Conservation (phyloP, 345 rosid species). For the Eucalyptus regnans region DNA sequence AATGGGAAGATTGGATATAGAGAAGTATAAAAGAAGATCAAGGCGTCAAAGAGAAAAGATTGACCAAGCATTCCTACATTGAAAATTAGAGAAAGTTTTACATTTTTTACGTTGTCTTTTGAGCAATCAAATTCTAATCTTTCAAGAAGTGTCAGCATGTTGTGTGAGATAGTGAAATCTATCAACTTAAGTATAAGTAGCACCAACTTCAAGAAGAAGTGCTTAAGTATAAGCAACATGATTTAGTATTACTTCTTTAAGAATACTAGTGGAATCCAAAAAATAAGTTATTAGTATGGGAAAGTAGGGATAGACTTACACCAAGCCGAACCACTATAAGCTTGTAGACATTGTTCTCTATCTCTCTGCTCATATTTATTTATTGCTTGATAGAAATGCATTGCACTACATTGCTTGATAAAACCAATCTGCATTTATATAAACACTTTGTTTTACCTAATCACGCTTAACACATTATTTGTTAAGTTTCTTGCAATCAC, state of each 20-base stretch:
- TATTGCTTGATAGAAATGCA: neutral
- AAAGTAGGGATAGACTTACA: neutral
- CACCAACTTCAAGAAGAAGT: neutral
- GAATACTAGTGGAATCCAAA: neutral
- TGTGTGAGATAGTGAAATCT: neutral
- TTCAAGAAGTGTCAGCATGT: neutral
- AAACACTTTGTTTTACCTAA: too few species aligned
- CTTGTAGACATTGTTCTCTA: neutral
- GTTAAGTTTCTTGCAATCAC: neutral
- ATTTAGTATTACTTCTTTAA: too few species aligned
- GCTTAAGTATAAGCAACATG: too few species aligned
- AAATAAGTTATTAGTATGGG: neutral
- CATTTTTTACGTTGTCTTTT: neutral
- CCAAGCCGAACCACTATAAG: neutral
- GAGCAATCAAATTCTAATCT: neutral
- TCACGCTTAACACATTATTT: neutral
- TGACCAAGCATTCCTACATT: too few species aligned
- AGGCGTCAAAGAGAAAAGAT: neutral
- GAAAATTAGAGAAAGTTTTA: too few species aligned
- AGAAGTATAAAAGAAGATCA: neutral
- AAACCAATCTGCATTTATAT: neutral
- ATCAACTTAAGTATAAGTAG: too few species aligned
- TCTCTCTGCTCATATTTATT: too few species aligned
- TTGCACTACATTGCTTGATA: rapidly evolving
- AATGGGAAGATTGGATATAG: too few species aligned